Conservation (phyloP, 139 green algal genomes). For the Mesotaenium endlicherianum region DNA sequence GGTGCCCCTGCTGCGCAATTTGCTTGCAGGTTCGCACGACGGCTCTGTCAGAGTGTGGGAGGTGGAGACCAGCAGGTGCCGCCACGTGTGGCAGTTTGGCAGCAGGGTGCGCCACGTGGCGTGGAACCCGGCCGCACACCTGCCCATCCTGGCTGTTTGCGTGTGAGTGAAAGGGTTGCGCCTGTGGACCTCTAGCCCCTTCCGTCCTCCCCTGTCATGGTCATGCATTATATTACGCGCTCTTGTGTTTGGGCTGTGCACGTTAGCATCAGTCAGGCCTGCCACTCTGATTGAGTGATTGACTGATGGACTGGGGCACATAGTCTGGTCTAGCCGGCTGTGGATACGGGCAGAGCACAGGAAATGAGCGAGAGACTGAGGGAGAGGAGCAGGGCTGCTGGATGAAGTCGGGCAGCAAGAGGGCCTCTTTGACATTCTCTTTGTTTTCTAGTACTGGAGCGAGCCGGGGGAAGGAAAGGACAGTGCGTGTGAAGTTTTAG, state of each 20-base stretch:
- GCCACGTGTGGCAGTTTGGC: not conserved
- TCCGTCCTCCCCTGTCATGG: not conserved
- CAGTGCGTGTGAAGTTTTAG: too few species aligned
- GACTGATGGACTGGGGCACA: too few species aligned
- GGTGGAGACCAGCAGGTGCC: constrained; percentile 55
- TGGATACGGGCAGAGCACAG: too few species aligned
- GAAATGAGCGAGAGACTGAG: too few species aligned
- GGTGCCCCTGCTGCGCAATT: too few species aligned
- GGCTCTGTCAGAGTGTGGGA: constrained; percentile 80
- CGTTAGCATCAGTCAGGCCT: not conserved
- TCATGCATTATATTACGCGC: not conserved
- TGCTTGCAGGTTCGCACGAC: constrained; percentile 21
- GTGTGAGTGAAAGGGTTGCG: not conserved
- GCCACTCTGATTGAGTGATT: too few species aligned
- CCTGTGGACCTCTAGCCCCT: not conserved
- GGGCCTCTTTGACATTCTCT: too few species aligned
- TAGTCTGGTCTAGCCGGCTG: too few species aligned
- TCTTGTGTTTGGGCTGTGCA: not conserved
- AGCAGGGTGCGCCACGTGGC: constrained; percentile 11
- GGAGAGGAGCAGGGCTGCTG: too few species aligned
- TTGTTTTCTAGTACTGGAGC: too few species aligned
- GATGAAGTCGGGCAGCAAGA: too few species aligned
- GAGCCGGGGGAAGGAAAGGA: too few species aligned
- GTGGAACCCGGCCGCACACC: constrained; percentile 20
- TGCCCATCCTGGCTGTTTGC: constrained; percentile 19